Percentiles rank a stretch among this genome's conserved stretches.
Conservation (phyloP, 2,329 filamentous ascomycete genomes). For the Paraconiothyrium brasiliense region DNA sequence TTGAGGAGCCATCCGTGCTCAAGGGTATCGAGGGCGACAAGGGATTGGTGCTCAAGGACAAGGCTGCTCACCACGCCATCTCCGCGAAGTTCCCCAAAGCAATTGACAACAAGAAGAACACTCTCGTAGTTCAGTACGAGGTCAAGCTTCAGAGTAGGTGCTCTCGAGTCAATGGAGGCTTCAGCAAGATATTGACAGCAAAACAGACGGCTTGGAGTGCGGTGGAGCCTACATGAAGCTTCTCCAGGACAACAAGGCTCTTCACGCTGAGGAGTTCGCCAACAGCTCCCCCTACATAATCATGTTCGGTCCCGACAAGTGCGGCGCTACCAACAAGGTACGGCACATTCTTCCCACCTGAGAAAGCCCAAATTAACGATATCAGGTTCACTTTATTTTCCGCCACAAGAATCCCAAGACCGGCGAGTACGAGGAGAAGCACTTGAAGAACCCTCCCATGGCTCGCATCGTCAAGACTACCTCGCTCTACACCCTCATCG, state of each 20-base stretch:
- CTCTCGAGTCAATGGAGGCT: background rate
- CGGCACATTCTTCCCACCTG: constrained; percentile 16
- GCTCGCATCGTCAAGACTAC: constrained; percentile 91
- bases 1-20: constrained; percentile 90
- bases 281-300: constrained; percentile 98
- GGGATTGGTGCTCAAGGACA: constrained; percentile 97
- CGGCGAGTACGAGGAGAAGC: constrained; percentile 99
- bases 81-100: constrained; percentile 98
- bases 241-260: constrained; percentile 94
- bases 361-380: constrained; percentile 30
- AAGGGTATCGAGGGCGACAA: constrained; percentile 96
- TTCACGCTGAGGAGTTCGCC: constrained; percentile 97
- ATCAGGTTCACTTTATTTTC: constrained; percentile 88
- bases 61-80: constrained; percentile 97
- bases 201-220: constrained; percentile 87
- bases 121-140: constrained; percentile 97
- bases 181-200: constrained; percentile 40
- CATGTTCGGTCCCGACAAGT: constrained; percentile 99
- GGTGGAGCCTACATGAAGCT: constrained; percentile 99
- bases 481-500: constrained; percentile 94
- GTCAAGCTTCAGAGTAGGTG: constrained; percentile 96
- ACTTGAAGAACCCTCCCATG: constrained; percentile 82
- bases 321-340: constrained; percentile 98
- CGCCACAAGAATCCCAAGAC: constrained; percentile 99
- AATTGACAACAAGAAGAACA: constrained; percentile 97